These are phyloP conservation scores for Flaveria brownii DNA, from an alignment of 129 eudicot genomes.

Conservation along the genomic window DNA sequence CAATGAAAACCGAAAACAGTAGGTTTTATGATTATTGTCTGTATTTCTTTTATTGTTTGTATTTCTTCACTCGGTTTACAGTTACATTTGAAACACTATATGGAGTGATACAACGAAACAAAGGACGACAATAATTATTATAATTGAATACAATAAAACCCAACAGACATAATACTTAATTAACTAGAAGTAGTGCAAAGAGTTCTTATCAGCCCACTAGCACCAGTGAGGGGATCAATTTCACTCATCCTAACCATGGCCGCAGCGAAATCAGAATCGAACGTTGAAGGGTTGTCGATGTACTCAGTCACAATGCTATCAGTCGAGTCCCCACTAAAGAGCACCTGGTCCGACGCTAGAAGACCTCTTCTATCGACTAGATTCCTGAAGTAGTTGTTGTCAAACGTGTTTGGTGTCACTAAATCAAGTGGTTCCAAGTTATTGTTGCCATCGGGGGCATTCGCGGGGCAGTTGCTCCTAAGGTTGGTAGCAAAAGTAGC, in stretches of 20 bases:
- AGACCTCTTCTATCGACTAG: conserved; percentile 50
- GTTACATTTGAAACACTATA: no score
- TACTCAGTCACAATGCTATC: conserved; percentile 54
- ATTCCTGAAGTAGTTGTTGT: conserved; percentile 60
- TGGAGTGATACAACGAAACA: no score
- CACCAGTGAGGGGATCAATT: conserved; percentile 43
- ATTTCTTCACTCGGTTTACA: no score
- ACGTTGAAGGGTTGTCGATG: conserved; percentile 37
- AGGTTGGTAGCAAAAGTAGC: conserved; percentile 47
- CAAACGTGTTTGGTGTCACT: conserved; percentile 57
- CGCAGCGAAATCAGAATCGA: conserved; percentile 48
- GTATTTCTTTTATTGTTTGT: no score
- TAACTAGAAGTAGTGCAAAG: conserved; percentile 35
- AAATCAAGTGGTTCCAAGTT: conserved; percentile 68
- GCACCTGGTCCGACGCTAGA: conserved; percentile 57
- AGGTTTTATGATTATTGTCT: no score
- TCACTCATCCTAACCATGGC: conserved; percentile 71
- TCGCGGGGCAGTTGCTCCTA: conserved; percentile 42
- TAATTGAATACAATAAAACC: no score
- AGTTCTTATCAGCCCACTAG: conserved; percentile 49
- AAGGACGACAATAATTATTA: no score
- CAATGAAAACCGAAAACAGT: no score
- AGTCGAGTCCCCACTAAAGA: conserved; percentile 53
- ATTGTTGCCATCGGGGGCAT: conserved; percentile 26
- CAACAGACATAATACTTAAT: no score